phyloP scores from a whole-genome alignment of 352 stramenopile genomes.

The Globisporangium viniferum region DNA sequence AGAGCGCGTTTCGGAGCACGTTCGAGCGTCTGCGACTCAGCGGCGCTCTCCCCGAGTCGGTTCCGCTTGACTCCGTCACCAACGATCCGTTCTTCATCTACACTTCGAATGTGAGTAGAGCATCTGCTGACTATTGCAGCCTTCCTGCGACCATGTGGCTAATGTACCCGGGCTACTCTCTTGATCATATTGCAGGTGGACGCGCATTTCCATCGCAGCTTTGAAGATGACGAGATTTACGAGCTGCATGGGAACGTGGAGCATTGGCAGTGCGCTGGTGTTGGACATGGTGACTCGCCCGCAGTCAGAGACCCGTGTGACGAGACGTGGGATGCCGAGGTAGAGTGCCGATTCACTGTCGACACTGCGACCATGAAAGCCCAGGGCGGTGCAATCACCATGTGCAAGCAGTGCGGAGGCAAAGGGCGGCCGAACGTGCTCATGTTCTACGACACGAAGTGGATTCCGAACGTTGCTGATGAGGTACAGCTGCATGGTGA shows the following conservation, averaged over 20 bases:
- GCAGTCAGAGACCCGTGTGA: slow-evolving; percentile 34
- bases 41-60: slow-evolving; percentile 26
- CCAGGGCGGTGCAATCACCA: slow-evolving; percentile 27
- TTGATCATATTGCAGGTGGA: slow-evolving; percentile 56
- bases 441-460: slow-evolving; percentile 90
- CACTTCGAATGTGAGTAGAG: slow-evolving; percentile 82
- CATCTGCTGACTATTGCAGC: background rate
- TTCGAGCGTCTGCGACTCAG: slow-evolving; percentile 37
- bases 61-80: slow-evolving; percentile 30
- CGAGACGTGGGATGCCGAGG: slow-evolving; percentile 53
- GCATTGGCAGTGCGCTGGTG: slow-evolving; percentile 65
- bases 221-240: slow-evolving; percentile 75
- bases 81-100: slow-evolving; percentile 88
- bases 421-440: slow-evolving; percentile 84
- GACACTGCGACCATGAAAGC: slow-evolving; percentile 65
- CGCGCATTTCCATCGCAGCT: slow-evolving; percentile 80
- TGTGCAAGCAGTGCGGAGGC: slow-evolving; percentile 54
- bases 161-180: background rate
- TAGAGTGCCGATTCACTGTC: slow-evolving; percentile 57
- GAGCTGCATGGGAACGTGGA: slow-evolving; percentile 89
- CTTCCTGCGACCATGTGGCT: background rate
- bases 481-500: slow-evolving; percentile 36
- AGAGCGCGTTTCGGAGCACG: slow-evolving; percentile 30
- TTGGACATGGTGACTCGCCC: slow-evolving; percentile 25
- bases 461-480: slow-evolving; percentile 67